A percentile compares a stretch with the other conserved stretches of the same genome.
Evolutionary conservation across 202 grass and related monocot genomes (phyloP).

Genomic region (Panicum hallii): DNA sequence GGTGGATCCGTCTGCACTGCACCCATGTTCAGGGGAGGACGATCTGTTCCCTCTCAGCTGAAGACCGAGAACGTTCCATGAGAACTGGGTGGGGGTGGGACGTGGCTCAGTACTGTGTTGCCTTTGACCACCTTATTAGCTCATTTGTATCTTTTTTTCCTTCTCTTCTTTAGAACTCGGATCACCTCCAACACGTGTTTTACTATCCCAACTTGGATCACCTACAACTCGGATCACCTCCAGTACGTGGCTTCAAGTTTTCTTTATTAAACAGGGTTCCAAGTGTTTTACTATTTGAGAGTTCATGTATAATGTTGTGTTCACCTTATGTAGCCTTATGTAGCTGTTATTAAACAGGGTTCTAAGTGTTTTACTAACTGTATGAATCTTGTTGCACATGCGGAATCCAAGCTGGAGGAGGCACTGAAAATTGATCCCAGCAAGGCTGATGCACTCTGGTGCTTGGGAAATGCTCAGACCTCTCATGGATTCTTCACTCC

Average conservation of each 20-base stretch:
- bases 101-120: not conserved
- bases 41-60: not conserved
- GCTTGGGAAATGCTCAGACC: conserved; percentile 95
- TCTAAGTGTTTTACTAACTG: conserved; percentile 19
- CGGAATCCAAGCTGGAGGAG: conserved; percentile 85
- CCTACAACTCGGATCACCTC: too few species aligned
- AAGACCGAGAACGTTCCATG: not conserved
- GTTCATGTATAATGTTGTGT: not conserved
- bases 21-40: not conserved
- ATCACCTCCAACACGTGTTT: too few species aligned
- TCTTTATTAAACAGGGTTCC: not conserved
- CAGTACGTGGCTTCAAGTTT: not conserved
- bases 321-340: not conserved
- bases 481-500: conserved; percentile 83
- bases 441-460: conserved; percentile 93
- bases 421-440: conserved; percentile 74
- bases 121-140: not conserved
- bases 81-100: not conserved
- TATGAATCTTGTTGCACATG: conserved; percentile 52
- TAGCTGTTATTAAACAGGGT: not conserved
- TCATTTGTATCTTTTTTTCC: not conserved
- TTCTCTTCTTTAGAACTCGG: too few species aligned
- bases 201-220: too few species aligned
- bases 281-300: not conserved
- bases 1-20: conserved; percentile 15